A percentile compares a stretch with the other conserved stretches of the same genome.
Conservation (phyloP, 345 rosid genomes). For the Noccaea caerulescens region DNA sequence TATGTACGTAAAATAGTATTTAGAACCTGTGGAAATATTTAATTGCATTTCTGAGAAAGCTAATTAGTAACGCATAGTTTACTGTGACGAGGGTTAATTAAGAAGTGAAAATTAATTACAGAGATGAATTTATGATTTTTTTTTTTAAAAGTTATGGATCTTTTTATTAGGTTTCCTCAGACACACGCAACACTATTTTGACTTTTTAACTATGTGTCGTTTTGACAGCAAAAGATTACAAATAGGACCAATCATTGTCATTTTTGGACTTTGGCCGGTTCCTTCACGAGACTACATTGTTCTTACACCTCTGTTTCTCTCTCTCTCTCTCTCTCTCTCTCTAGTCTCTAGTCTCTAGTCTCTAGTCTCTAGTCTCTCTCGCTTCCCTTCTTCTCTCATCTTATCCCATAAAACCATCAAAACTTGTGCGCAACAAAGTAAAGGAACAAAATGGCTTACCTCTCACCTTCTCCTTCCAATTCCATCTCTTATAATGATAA, state of each 20-base stretch:
- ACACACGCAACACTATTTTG: conserved; percentile 43
- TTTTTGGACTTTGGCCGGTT: conserved; percentile 46
- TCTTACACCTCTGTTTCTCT: conserved; percentile 27
- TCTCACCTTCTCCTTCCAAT: conserved; percentile 44
- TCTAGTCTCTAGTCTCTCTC: conserved; percentile 7
- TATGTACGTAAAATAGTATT: background rate
- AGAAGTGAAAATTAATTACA: conserved; percentile 8
- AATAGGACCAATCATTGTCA: conserved; percentile 43
- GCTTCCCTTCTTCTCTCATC: conserved; percentile 34
- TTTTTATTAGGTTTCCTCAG: conserved; percentile 37
- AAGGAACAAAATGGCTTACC: conserved; percentile 46
- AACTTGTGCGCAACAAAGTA: conserved; percentile 21
- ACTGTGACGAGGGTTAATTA: conserved; percentile 3
- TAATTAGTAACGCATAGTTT: background rate
- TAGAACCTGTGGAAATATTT: background rate
- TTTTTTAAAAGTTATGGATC: background rate
- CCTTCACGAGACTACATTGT: conserved; percentile 46
- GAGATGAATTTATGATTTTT: background rate
- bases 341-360: background rate
- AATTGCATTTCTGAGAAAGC: background rate
- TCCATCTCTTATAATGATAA: conserved; percentile 41
- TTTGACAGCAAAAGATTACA: conserved; percentile 45
- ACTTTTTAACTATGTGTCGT: conserved; percentile 31
- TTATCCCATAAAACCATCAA: conserved; percentile 38
- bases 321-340: background rate